Base-by-base conservation (phyloP, 805 yeast species). In the Cyberlindnera xylosilytica region DNA sequence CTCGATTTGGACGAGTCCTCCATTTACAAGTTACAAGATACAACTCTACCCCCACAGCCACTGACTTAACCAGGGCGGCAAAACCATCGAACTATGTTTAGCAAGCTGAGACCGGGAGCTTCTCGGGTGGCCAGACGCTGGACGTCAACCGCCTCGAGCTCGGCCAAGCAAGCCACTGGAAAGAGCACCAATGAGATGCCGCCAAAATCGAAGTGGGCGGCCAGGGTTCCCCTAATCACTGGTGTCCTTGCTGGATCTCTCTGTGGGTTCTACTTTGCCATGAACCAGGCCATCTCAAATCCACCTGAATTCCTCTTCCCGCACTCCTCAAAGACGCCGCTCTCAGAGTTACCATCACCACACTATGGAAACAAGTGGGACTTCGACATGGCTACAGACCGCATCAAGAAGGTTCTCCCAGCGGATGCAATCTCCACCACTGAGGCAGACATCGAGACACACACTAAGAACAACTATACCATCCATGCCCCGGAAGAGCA, bases 401-500 rank as follows among this genome's bases (percentile, higher is more conserved):
- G 41, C 29, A 23, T 52, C 17, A 51, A 74, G 39, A 62, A 59
- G 40, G 37, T 45, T 3, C 54, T 76, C 4, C 70, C 72, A 4
- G 52, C 55, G 20, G 66, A 67, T 17, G 44, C 55, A 1, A 58
- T 54, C n/a, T 51, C 59, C 1, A 20, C 26, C 6, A 8, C 36
- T 19, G 52, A 49, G 20, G 57, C 54, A n/a, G 74, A 70, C 27
- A 56, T 74, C 24, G 56, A 62, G 29, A 59, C 69, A 3, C 78
- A 74, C 45, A 61, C 78, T 0, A 79, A 76, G 51, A 64, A 76
- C 29, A 72, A 69, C 46, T 76, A 70, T 49, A 62, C 69, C 19
- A 66, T 79, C 4, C 81, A 76, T 51, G 66, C 68, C 18, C 76
- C 79, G 48, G 58, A 61, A 33, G 82, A 84, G 4, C 46, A 66